Evolutionary conservation across 176 grass and related monocot species (phyloP).

Genomic region (Bromus sterilis): DNA sequence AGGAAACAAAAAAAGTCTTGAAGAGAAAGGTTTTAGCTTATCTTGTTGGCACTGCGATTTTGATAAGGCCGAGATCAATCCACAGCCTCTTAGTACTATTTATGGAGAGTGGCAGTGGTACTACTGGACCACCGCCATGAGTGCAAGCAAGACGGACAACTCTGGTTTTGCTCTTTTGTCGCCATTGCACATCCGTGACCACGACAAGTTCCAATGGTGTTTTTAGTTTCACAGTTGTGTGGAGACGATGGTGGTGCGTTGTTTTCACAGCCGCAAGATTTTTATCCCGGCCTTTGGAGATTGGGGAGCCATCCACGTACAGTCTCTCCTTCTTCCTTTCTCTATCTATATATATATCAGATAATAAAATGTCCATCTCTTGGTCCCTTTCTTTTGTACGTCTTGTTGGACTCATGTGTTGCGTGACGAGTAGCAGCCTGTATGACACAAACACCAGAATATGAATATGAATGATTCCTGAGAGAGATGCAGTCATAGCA

Average conservation of each 20-base stretch:
- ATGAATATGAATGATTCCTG: background rate
- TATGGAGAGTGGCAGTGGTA: background rate
- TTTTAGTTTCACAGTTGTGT: background rate
- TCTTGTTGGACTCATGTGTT: background rate
- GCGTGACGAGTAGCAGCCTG: background rate
- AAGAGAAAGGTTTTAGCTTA: background rate
- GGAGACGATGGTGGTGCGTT: background rate
- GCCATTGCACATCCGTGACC: background rate
- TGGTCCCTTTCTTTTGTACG: background rate
- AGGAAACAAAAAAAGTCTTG: too few species aligned
- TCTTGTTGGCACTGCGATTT: background rate
- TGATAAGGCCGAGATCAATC: slow-evolving; percentile 10
- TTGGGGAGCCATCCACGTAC: background rate
- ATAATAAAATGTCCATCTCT: slow-evolving; percentile 7
- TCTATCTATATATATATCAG: background rate
- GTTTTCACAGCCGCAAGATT: background rate
- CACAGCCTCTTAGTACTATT: background rate
- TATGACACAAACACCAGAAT: background rate
- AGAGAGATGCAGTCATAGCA: background rate
- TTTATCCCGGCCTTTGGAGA: background rate
- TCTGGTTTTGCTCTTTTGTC: background rate
- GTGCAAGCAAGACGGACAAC: background rate
- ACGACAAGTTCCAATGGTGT: background rate
- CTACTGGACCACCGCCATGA: background rate
- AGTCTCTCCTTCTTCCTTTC: too few species aligned